These are phyloP conservation scores for Cerrena zonata DNA, from an alignment of 1,284 basidiomycete genomes.

Conservation along the genomic window DNA sequence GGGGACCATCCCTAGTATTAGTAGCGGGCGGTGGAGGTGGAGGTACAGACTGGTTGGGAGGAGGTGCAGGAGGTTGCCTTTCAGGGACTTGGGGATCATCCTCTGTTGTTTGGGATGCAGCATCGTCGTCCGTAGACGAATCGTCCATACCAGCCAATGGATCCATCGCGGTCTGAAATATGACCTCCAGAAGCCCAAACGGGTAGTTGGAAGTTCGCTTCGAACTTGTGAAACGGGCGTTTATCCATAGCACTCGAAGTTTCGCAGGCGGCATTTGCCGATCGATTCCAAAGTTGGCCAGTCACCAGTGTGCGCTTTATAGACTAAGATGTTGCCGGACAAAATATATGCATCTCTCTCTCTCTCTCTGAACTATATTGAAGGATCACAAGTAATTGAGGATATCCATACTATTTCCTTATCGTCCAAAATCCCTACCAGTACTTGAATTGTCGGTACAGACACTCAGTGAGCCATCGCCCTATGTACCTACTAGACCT, in stretches of 20 bases:
- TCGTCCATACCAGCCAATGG: slow-evolving; percentile 39
- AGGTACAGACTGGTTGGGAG: slow-evolving; percentile 31
- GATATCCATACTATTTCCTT: no score
- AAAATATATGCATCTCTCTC: no score
- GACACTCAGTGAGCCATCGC: no score
- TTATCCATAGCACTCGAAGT: background rate
- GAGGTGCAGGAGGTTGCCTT: slow-evolving; percentile 34
- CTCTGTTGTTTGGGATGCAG: slow-evolving; percentile 74
- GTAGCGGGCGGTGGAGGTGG: slow-evolving; percentile 27
- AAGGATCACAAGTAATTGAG: no score
- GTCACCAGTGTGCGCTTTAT: no score
- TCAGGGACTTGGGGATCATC: slow-evolving; percentile 73
- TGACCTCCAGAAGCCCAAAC: background rate
- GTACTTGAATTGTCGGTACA: no score
- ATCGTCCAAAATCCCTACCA: no score
- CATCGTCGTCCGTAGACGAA: slow-evolving; percentile 72
- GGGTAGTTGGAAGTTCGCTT: background rate
- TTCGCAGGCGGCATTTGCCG: no score
- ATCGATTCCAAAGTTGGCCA: no score
- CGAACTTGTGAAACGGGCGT: background rate
- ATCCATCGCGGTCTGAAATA: slow-evolving; percentile 11
- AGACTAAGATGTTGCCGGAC: no score
- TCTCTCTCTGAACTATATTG: no score
- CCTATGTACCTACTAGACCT: no score
- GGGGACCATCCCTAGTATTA: slow-evolving; percentile 50